A percentile compares a stretch with the other conserved stretches of the same genome.
Conservation (phyloP, 805 yeast species). For the Ogataea chonburiensis region DNA sequence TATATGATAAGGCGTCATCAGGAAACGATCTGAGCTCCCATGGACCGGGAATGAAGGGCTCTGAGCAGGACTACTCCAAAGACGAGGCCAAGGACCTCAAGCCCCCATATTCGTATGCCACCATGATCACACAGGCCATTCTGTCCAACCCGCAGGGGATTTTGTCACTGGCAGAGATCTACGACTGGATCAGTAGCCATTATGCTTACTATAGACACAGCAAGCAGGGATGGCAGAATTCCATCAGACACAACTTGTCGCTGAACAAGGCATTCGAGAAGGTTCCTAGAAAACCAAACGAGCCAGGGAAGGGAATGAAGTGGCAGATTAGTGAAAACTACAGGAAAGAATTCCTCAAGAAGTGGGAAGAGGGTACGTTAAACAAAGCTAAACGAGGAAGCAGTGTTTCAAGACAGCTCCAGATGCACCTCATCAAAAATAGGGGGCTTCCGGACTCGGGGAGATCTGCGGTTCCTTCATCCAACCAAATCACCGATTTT, state of each 20-base stretch:
- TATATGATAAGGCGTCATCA: slow-evolving; percentile 44
- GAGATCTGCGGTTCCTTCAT: slow-evolving; percentile 22
- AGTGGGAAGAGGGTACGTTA: slow-evolving; percentile 73
- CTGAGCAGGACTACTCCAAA: slow-evolving; percentile 63
- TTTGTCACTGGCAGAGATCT: slow-evolving; percentile 86
- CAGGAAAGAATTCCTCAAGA: slow-evolving; percentile 77
- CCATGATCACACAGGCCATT: slow-evolving; percentile 97
- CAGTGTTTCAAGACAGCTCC: slow-evolving; percentile 76
- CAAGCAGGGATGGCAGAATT: slow-evolving; percentile 98
- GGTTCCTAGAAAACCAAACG: slow-evolving; percentile 91
- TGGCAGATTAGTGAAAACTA: slow-evolving; percentile 93
- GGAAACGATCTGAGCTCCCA: slow-evolving; percentile 12
- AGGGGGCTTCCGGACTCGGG: slow-evolving; percentile 50
- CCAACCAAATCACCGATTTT: slow-evolving; percentile 10
- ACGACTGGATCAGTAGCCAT: slow-evolving; percentile 82
- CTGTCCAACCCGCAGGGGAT: slow-evolving; percentile 85
- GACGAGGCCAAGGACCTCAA: slow-evolving; percentile 92
- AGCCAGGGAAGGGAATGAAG: slow-evolving; percentile 99
- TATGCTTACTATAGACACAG: slow-evolving; percentile 91
- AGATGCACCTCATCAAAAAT: slow-evolving; percentile 66
- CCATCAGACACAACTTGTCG: slow-evolving; percentile 92
- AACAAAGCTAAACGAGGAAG: slow-evolving; percentile 77
- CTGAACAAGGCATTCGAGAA: slow-evolving; percentile 96
- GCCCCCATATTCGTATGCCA: slow-evolving; percentile 96
- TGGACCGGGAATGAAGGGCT: slow-evolving; percentile 14